A percentile compares a stretch with the other conserved stretches of the same genome.
phyloP scores from a whole-genome alignment of 2,329 filamentous ascomycete genomes.

The Cadophora sp. region DNA sequence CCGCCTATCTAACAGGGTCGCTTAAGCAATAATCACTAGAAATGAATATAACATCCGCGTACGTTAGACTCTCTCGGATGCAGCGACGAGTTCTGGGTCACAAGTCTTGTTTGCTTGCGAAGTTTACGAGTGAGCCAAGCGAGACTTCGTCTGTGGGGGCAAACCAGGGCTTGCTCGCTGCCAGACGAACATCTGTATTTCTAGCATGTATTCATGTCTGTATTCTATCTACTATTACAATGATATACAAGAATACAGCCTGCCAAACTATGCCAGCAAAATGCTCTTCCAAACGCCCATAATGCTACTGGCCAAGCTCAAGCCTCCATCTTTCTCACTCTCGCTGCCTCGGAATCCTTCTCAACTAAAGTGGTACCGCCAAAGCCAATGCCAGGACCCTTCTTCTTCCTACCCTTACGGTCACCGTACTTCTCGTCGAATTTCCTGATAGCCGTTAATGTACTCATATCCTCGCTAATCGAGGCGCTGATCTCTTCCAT shows the following conservation, averaged over 20 bases:
- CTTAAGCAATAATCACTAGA: no score
- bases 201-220: slow-evolving; percentile 1
- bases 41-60: no score
- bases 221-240: slow-evolving; percentile 28
- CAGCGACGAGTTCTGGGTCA: no score
- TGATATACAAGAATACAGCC: slow-evolving; percentile 22
- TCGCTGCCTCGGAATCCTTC: slow-evolving; percentile 42
- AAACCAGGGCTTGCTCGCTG: no score
- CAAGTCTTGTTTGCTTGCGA: no score
- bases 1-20: no score
- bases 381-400: slow-evolving; percentile 63
- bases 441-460: slow-evolving; percentile 83
- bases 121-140: no score
- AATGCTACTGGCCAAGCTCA: slow-evolving; percentile 7
- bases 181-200: no score
- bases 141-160: no score
- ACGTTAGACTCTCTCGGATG: no score
- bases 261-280: slow-evolving; percentile 5
- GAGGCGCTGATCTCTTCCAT: slow-evolving; percentile 89
- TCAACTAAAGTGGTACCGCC: slow-evolving; percentile 45
- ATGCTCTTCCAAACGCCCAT: slow-evolving; percentile 8
- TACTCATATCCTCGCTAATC: slow-evolving; percentile 92
- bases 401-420: slow-evolving; percentile 70
- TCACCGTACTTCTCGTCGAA: slow-evolving; percentile 97
- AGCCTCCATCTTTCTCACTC: slow-evolving; percentile 41